Conservation (phyloP, 2,329 filamentous ascomycete genomes). For the Venturia carpophila region DNA sequence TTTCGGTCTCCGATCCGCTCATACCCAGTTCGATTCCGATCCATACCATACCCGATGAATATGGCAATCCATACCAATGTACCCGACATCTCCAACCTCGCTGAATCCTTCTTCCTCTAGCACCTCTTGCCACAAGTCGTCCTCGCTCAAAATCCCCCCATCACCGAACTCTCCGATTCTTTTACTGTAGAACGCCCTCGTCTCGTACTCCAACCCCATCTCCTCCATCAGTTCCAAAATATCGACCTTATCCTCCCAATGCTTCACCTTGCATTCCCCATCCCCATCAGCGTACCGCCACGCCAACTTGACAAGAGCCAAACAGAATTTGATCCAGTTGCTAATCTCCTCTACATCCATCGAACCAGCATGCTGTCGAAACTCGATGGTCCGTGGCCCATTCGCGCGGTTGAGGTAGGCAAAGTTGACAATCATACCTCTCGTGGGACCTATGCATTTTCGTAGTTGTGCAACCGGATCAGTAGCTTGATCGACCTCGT, state of each 20-base stretch:
- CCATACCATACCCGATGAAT: neutral
- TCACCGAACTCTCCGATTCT: slow-evolving; percentile 17
- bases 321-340: slow-evolving; percentile 21
- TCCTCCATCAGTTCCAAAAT: slow-evolving; percentile 22
- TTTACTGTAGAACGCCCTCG: slow-evolving; percentile 18
- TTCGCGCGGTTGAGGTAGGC: slow-evolving; percentile 16
- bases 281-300: slow-evolving; percentile 18
- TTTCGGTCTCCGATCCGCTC: neutral
- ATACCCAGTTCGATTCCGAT: neutral
- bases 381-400: slow-evolving; percentile 21
- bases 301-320: slow-evolving; percentile 20
- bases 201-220: slow-evolving; percentile 21
- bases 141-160: neutral
- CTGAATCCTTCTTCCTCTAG: neutral
- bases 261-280: slow-evolving; percentile 14
- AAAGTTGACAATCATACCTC: slow-evolving; percentile 20
- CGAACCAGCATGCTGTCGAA: slow-evolving; percentile 21
- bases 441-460: slow-evolving; percentile 16
- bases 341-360: slow-evolving; percentile 19
- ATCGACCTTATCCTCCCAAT: slow-evolving; percentile 21
- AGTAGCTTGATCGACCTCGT: slow-evolving; percentile 15
- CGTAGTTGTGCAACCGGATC: slow-evolving; percentile 10
- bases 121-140: slow-evolving; percentile 5
- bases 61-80: neutral
- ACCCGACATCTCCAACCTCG: neutral